phyloP scores from a whole-genome alignment of 177 flowering plant genomes.

The Vitis hybrid region DNA sequence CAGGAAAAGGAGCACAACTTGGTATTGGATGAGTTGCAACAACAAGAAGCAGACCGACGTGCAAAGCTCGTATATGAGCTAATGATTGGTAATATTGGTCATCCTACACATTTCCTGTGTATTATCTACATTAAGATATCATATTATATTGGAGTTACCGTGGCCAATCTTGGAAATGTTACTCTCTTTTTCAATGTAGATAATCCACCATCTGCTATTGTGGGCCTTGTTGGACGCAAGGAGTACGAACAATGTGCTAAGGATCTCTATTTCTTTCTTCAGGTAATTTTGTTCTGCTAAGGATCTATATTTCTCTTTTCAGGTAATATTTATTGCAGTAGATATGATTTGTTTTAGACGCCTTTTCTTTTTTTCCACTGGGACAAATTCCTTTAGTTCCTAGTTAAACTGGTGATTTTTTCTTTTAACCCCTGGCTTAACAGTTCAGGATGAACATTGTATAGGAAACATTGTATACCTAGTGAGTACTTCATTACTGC shows the following conservation, averaged over 20 bases:
- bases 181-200: conserved; percentile 45
- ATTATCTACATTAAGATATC: not conserved
- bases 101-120: not conserved
- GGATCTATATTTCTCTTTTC: too few relatives aligned
- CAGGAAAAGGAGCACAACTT: conserved; percentile 13
- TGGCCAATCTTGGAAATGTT: not conserved
- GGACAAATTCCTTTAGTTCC: too few relatives aligned
- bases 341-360: too few relatives aligned
- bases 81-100: conserved; percentile 68
- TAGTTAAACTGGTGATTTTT: too few relatives aligned
- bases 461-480: too few relatives aligned
- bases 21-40: conserved; percentile 51
- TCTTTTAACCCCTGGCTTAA: too few relatives aligned
- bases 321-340: too few relatives aligned
- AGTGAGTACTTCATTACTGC: too few relatives aligned
- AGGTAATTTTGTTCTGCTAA: conserved; percentile 47
- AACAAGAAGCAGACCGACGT: conserved; percentile 70
- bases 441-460: too few relatives aligned
- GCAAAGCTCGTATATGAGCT: conserved; percentile 83
- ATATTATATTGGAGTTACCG: not conserved
- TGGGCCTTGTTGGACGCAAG: conserved; percentile 85
- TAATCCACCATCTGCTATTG: conserved; percentile 89
- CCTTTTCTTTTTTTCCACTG: too few relatives aligned
- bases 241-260: conserved; percentile 93
- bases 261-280: conserved; percentile 93